Percentiles rank a stretch among this genome's conserved stretches.
Conservation (phyloP, 192 early-diverging fungal species). For the Hyaloraphidium curvatum region DNA sequence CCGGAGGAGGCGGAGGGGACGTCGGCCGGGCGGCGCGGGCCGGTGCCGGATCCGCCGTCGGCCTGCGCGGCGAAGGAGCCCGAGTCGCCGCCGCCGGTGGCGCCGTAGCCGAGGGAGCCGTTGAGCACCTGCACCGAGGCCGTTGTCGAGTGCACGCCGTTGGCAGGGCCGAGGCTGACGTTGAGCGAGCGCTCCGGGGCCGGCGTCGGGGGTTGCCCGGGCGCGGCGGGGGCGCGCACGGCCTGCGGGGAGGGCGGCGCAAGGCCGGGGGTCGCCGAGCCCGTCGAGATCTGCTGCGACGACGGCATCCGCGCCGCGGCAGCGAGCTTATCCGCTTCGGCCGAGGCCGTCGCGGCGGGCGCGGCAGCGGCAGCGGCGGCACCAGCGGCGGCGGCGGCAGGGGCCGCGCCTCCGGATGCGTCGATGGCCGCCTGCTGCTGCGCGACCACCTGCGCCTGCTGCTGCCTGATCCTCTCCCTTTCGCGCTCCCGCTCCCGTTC, state of each 20-base stretch:
- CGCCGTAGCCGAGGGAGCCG: not conserved
- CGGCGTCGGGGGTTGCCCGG: too few species aligned
- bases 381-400: not conserved
- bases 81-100: not conserved
- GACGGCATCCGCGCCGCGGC: not conserved
- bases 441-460: not conserved
- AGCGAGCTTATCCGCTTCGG: not conserved
- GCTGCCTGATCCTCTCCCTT: not conserved
- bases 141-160: not conserved
- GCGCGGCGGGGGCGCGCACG: too few species aligned
- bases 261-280: too few species aligned
- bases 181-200: not conserved
- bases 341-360: not conserved
- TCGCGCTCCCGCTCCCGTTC: conserved; percentile 16
- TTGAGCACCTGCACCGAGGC: not conserved
- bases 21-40: too few species aligned
- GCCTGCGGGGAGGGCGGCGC: too few species aligned
- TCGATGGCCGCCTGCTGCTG: not conserved
- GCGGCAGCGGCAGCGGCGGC: not conserved
- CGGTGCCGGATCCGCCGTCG: too few species aligned
- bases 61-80: too few species aligned
- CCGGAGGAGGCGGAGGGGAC: too few species aligned
- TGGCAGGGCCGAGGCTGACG: not conserved
- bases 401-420: not conserved
- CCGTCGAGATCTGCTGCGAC: not conserved